A percentile compares a stretch with the other conserved stretches of the same genome.
Evolutionary conservation across 768 basidiomycete genomes (phyloP).

Genomic region (Termitomyces sp.): DNA sequence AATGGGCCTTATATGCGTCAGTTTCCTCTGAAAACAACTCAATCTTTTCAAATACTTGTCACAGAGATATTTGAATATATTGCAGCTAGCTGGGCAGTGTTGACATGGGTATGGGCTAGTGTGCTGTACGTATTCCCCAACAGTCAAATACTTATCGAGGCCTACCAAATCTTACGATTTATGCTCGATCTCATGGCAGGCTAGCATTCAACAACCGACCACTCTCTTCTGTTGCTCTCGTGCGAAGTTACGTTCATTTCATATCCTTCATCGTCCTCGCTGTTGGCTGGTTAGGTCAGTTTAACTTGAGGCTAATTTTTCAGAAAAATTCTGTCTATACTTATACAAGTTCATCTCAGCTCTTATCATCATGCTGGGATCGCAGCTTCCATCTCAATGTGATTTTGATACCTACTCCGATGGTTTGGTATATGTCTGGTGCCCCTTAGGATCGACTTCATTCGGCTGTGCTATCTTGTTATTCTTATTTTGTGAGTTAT

Average conservation of each 20-base stretch:
- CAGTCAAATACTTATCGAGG: neutral
- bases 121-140: neutral
- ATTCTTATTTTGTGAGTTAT: constrained; percentile 1
- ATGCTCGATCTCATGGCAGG: neutral
- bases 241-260: constrained; percentile 13
- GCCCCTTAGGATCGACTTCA: neutral
- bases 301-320: neutral
- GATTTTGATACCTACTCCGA: constrained; percentile 4
- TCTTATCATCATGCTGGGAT: constrained; percentile 2
- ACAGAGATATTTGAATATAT: neutral
- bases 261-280: constrained; percentile 7
- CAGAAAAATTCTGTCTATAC: neutral
- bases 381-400: constrained; percentile 9
- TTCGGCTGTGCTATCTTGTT: constrained; percentile 3
- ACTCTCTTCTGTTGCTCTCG: constrained; percentile 13
- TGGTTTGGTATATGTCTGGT: constrained; percentile 8
- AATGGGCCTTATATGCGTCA: neutral
- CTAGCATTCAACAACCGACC: constrained; percentile 14
- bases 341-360: neutral
- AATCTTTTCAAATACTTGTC: no score
- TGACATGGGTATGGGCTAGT: neutral
- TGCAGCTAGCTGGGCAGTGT: neutral
- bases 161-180: neutral
- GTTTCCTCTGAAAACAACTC: neutral
- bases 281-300: constrained; percentile 11